Base-by-base conservation (phyloP, 1,139 yeast genomes). In the Meyerozyma smithsonii region DNA sequence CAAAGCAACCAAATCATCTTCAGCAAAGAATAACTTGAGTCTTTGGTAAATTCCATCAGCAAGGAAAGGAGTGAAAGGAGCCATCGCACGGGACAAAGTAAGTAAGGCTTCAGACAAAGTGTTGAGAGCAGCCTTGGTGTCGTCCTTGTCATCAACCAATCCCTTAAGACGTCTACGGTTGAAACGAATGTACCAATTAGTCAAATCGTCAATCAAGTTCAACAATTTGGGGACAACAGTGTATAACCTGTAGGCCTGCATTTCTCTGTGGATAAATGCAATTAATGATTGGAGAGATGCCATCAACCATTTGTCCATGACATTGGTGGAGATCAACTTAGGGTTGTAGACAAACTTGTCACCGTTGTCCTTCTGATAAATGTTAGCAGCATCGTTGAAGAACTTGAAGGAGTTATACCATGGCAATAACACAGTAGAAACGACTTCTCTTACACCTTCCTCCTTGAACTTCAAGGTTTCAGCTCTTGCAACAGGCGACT, bases 81-180 rank as follows among this genome's bases (percentile, higher is more conserved):
- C 97, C 97, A 94, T 90, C 36, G 96, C 94, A 62, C 97, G 81
- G 36, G 81, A 85, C 56, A 94, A 80, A 33, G 88, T 88, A 61
- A 85, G 84, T 51, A 90, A 72, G 25, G 95, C 96, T 62, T 88
- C 96, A 43, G 88, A 81, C 61, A 94, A 74, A 16, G 97, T 86
- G 67, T 92, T 92, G 59, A 94, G 78, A 38, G 96, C 96, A 58
- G 77, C 77, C 51, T 79, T 65, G 53, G 97, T 84, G 59, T 94
- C 98, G 39, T 81, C 84, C 39, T 77, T 66, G 46, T 95, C 96
- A 43, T 77, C 84, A 14, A 69, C 46, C 47, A 63, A 62, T 59
- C 98, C 97, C 83, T 94, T 94, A 57, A 94, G 77, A 74, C 99
- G 92, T 71, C 90, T 81, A 73, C 99, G 90, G 74, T 94, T 92